Evolutionary conservation across 2,329 filamentous ascomycete genomes (phyloP), one percentile per base, ranked within the genome.

Genomic region (Fusarium equiseti): DNA sequence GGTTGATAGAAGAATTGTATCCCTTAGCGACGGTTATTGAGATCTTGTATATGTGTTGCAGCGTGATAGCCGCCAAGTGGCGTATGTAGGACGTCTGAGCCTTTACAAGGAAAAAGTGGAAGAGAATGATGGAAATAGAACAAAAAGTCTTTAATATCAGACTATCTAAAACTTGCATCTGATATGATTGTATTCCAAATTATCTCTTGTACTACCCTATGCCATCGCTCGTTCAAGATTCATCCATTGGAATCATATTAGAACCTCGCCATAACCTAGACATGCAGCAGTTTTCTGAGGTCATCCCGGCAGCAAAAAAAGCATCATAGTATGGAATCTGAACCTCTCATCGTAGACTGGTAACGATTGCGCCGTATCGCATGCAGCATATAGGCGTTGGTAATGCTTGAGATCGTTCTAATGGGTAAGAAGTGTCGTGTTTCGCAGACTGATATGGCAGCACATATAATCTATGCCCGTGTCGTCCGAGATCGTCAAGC

Each of bases 1-100:
- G 71, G 64, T 66, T 75, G 63, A 69, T 74, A 73, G 68, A 75
- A 57, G 55, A 72, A 72, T 57, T 63, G 57, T 56, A 71, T 63
- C 38, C 52, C 53, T 67, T 63, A 60, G 66, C 71, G 73, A 73
- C 54, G 66, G 63, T 61, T 63, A 38, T 74, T 56, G 54, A 68
- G 53, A 65, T 68, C 49, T 71, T 66, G 54, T 72, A 50, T 55
- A 64, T 35, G 60, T 62, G 43, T 54, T 68, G 38, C 29, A 48
- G 29, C 42, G 18, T 38, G 43, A 43, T 48, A 42, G 40, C 26
- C 38, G 44, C 32, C 32, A 38, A 26, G 18, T 43, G 38, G 45
- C 38, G 40, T 15, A 35, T 42, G 49, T 31, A 32, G 22, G 27
- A 29, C 24, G 38, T 31, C 49, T 52, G 24, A 45, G 26, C 2